Evolutionary conservation across 202 grass and related monocot genomes (phyloP).

Genomic region (Tripidium arundinaceum): DNA sequence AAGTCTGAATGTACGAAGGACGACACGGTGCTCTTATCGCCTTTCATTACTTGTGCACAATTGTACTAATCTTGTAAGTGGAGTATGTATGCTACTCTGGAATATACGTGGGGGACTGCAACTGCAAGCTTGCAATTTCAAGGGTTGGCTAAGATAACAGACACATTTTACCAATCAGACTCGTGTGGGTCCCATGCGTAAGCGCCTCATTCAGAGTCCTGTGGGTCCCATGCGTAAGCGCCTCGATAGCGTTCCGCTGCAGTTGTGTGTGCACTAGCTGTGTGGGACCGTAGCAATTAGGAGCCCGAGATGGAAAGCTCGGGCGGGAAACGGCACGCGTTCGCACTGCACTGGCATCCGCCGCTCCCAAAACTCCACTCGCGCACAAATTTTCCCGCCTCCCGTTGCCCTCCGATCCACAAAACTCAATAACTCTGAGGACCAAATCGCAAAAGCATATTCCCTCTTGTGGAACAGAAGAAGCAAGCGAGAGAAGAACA

Average conservation of each 20-base stretch:
- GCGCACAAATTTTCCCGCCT: slow-evolving; percentile 40
- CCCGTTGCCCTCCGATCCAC: not conserved
- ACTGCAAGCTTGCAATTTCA: not conserved
- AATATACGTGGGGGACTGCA: not conserved
- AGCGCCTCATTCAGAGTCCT: not conserved
- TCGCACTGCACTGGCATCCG: not conserved
- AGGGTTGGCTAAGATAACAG: not conserved
- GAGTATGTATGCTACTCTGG: not conserved
- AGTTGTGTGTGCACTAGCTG: not conserved
- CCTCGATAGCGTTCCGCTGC: not conserved
- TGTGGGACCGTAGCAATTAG: slow-evolving; percentile 12
- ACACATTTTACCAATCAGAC: not conserved
- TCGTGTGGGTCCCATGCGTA: not conserved
- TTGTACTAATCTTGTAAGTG: not conserved
- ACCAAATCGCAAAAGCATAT: slow-evolving; percentile 20
- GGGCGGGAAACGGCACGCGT: slow-evolving; percentile 42
- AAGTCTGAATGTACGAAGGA: not conserved
- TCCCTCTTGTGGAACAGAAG: not conserved
- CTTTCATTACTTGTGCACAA: not conserved
- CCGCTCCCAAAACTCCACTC: slow-evolving; percentile 17
- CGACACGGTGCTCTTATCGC: not conserved
- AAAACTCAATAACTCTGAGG: not conserved
- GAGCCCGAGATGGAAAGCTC: not conserved
- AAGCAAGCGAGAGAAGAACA: not conserved
- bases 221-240: not conserved